Conservation (phyloP, 202 grass and related monocot species). For the Carex sylvatica region DNA sequence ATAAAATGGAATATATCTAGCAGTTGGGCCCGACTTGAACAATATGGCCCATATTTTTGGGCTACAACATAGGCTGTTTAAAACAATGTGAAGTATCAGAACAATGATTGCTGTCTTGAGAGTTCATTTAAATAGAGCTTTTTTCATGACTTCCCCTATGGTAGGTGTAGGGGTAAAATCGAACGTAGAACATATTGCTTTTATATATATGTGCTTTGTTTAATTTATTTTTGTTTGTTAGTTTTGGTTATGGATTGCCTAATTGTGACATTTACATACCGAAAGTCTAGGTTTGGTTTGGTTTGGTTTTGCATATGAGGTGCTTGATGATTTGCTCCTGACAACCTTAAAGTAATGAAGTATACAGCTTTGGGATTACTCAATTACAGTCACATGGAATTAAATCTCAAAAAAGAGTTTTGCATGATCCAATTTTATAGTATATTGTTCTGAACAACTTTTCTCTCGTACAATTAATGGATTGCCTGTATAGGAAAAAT, state of each 20-base stretch:
- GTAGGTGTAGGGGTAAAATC: not conserved
- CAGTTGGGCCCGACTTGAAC: not conserved
- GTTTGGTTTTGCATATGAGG: not conserved
- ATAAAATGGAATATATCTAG: not conserved
- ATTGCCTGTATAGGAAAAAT: not conserved
- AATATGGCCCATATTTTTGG: not conserved
- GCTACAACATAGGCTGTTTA: not conserved
- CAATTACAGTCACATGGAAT: not conserved
- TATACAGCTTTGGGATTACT: not conserved
- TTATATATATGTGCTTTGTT: not conserved
- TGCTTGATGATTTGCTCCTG: not conserved
- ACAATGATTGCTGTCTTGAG: not conserved
- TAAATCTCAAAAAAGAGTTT: not conserved
- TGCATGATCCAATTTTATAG: not conserved
- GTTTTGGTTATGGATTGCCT: not conserved
- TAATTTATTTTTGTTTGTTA: not conserved
- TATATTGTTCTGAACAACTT: not conserved
- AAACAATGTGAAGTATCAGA: not conserved
- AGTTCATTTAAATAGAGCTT: not conserved
- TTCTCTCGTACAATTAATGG: not conserved
- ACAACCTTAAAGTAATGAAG: not conserved
- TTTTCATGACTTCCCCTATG: not conserved
- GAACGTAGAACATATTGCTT: not conserved
- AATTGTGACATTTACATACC: not conserved
- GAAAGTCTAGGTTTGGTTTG: not conserved